Conservation (phyloP, 805 yeast species). For the Ogataea trehalophila region DNA sequence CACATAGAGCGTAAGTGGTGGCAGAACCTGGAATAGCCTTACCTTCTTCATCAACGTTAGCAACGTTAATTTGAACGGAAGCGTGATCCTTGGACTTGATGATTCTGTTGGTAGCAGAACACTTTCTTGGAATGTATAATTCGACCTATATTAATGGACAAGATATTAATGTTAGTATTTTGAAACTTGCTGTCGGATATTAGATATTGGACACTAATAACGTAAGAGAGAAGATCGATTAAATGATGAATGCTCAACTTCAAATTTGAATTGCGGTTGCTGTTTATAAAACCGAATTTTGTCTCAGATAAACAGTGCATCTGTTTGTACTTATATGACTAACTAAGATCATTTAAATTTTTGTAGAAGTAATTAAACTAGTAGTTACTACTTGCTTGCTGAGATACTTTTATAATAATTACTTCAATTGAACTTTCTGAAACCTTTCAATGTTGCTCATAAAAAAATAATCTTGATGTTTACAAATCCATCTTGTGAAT, state of each 20-base stretch:
- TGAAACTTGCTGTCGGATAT: not conserved
- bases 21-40: slow-evolving; percentile 85
- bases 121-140: slow-evolving; percentile 99
- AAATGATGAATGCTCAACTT: not conserved
- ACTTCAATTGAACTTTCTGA: too few relatives aligned
- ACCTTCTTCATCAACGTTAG: slow-evolving; percentile 96
- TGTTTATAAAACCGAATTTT: too few relatives aligned
- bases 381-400: too few relatives aligned
- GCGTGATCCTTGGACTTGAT: slow-evolving; percentile 99
- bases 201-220: not conserved
- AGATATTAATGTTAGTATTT: slow-evolving; percentile 24
- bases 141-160: slow-evolving; percentile 66
- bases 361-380: too few relatives aligned
- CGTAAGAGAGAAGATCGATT: too few relatives aligned
- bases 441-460: too few relatives aligned
- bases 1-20: slow-evolving; percentile 95
- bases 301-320: too few relatives aligned
- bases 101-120: slow-evolving; percentile 99
- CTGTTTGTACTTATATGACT: too few relatives aligned
- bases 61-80: slow-evolving; percentile 97
- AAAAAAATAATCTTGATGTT: too few relatives aligned
- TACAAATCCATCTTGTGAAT: too few relatives aligned
- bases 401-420: too few relatives aligned
- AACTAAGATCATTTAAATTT: too few relatives aligned
- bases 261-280: not conserved